Evolutionary conservation across 345 rosid genomes (phyloP).

Genomic region (Excoecaria cochinchinensis): DNA sequence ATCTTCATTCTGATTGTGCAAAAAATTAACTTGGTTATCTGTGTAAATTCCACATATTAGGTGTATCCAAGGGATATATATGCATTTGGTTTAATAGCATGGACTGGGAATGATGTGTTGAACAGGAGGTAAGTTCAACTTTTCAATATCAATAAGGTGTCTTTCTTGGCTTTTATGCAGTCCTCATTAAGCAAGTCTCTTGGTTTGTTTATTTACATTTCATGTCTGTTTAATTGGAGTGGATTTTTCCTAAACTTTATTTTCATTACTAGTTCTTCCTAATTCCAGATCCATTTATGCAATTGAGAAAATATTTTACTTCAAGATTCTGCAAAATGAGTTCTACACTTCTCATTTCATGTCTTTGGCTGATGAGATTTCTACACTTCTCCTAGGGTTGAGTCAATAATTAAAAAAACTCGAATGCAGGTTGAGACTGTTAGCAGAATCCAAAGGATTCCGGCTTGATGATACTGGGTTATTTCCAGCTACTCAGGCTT

Average conservation of each 20-base stretch:
- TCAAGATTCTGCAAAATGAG: background rate
- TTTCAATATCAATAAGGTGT: background rate
- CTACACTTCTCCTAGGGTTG: background rate
- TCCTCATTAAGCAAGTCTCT: background rate
- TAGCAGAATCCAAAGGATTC: slow-evolving; percentile 87
- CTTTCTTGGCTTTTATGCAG: background rate
- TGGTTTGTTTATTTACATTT: background rate
- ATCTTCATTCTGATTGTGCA: background rate
- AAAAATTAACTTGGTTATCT: background rate
- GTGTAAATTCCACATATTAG: slow-evolving; percentile 32
- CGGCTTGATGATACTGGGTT: slow-evolving; percentile 88
- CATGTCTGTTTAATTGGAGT: background rate
- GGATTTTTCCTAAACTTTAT: background rate
- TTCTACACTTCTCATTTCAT: background rate
- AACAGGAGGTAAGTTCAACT: slow-evolving; percentile 67
- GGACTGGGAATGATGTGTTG: slow-evolving; percentile 95
- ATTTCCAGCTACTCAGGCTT: slow-evolving; percentile 78
- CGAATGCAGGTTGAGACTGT: slow-evolving; percentile 72
- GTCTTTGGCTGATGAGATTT: background rate
- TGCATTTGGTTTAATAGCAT: slow-evolving; percentile 86
- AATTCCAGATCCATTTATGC: background rate
- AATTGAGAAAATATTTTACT: background rate
- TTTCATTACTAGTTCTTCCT: background rate
- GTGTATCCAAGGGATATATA: slow-evolving; percentile 86
- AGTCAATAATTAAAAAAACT: background rate